Conservation (phyloP, 352 stramenopile species). For the Peronospora destructor region DNA sequence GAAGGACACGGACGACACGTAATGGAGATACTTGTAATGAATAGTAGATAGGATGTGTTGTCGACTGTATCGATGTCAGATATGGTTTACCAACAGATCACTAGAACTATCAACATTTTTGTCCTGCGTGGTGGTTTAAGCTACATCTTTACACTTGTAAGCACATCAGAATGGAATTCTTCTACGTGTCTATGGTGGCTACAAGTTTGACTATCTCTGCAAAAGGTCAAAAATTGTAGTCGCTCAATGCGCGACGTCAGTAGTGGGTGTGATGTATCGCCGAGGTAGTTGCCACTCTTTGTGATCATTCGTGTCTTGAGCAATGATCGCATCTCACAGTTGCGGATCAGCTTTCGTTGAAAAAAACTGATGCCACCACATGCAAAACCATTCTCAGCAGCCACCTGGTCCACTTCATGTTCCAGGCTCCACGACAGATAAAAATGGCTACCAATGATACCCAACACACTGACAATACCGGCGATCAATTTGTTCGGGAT, state of each 20-base stretch:
- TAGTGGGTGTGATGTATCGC: constrained; percentile 67
- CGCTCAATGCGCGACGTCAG: constrained; percentile 69
- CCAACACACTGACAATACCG: constrained; percentile 35
- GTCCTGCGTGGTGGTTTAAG: no score
- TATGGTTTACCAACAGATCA: no score
- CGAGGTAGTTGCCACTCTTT: constrained; percentile 72
- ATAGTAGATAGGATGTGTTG: no score
- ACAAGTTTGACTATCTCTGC: constrained; percentile 11
- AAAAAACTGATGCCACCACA: constrained; percentile 68
- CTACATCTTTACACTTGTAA: not conserved
- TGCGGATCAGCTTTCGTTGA: constrained; percentile 63
- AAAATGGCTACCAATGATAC: constrained; percentile 49
- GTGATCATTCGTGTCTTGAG: constrained; percentile 70
- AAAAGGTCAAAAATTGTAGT: constrained; percentile 40
- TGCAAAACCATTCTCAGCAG: constrained; percentile 57
- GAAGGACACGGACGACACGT: not conserved
- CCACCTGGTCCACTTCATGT: constrained; percentile 72
- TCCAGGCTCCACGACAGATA: constrained; percentile 75
- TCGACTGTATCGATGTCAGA: no score
- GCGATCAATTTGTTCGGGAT: constrained; percentile 74
- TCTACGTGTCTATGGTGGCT: constrained; percentile 1
- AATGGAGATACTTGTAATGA: no score
- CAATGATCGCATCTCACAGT: constrained; percentile 58
- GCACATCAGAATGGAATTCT: not conserved
- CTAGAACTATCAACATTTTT: no score